These are phyloP conservation scores for Narthecium ossifragum DNA, from an alignment of 106 monocot species.

Conservation along the genomic window DNA sequence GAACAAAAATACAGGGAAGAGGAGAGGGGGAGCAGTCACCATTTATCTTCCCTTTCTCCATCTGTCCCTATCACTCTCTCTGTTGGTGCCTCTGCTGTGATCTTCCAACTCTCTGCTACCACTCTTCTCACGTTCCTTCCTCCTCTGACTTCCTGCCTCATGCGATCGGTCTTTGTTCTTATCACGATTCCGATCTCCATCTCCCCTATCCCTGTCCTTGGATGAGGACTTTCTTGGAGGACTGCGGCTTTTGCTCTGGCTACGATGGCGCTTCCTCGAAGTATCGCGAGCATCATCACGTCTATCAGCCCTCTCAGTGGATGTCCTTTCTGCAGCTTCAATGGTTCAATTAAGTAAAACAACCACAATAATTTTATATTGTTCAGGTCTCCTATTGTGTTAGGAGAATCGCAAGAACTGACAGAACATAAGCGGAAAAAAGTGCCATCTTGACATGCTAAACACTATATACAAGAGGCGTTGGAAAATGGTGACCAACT, in stretches of 20 bases:
- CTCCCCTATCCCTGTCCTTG: slow-evolving; percentile 30
- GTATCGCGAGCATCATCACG: slow-evolving; percentile 36
- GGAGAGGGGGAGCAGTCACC: too few species aligned
- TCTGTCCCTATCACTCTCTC: slow-evolving; percentile 16
- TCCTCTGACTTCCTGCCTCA: slow-evolving; percentile 40
- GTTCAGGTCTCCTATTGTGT: too few species aligned
- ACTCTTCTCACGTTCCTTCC: slow-evolving; percentile 62
- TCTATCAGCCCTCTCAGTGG: slow-evolving; percentile 50
- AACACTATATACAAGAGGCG: not conserved
- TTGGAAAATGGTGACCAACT: too few species aligned
- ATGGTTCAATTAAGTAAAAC: not conserved
- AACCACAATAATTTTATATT: not conserved
- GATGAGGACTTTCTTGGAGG: slow-evolving; percentile 43
- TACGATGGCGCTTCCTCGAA: slow-evolving; percentile 71
- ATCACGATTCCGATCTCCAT: slow-evolving; percentile 21
- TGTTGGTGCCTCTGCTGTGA: slow-evolving; percentile 16
- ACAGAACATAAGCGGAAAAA: not conserved
- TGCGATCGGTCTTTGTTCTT: slow-evolving; percentile 38
- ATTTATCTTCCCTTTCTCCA: slow-evolving; percentile 32
- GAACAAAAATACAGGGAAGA: too few species aligned
- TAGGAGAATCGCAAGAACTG: not conserved
- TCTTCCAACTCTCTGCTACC: slow-evolving; percentile 75
- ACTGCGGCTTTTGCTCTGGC: slow-evolving; percentile 71
- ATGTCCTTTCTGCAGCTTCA: slow-evolving; percentile 44
- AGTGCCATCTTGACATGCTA: not conserved